Evolutionary conservation across 352 stramenopile genomes (phyloP), one percentile per base, ranked within the genome.

Genomic region (Phytophthora hibernalis): DNA sequence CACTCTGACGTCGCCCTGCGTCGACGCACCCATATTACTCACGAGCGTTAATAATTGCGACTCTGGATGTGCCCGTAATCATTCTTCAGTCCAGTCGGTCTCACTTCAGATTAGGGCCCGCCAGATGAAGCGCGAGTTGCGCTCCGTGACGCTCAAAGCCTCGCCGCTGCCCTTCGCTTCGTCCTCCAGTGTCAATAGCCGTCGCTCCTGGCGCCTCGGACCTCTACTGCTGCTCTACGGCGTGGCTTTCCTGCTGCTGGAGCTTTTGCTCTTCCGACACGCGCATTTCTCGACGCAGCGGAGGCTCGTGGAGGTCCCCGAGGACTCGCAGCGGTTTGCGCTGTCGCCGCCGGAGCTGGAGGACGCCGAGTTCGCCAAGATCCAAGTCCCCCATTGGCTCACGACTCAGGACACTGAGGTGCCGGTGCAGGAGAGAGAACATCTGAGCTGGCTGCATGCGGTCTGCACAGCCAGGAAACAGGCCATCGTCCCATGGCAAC

Each of bases 31-130:
- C 56, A 56, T 33, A 62, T 65, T 65, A 65, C 56, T 24, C 55
- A 56, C 55, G 18, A 40, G 11, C 31, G 2, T 2, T 37, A 63
- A 54, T 56, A 56, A 64, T 64, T 56, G 31, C 24, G 45, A 57
- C 57, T 51, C 1, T 65, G 30, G 38, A 99, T 98, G 3, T 21
- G 33, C 54, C n/a, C 20, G 4, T 44, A 45, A 6, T 26, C 44
- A 44, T 45, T 53, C 62, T 65, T 61, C 49, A 53, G 61, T 42
- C 30, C 37, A n/a, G n/a, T 35, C 5, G 1, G 37, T 35, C 44
- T 37, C 57, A 61, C 48, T 43, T 54, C 48, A 54, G 20, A 51
- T 35, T 8, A 18, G 22, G 16, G 28, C 43, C 20, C 15, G 16
- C n/a, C n/a, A 20, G 10, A 72, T 68, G 65, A 57, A 51, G 64